These are phyloP conservation scores for Botrytis fragariae DNA, from an alignment of 2,329 filamentous ascomycete genomes.

Conservation along the genomic window DNA sequence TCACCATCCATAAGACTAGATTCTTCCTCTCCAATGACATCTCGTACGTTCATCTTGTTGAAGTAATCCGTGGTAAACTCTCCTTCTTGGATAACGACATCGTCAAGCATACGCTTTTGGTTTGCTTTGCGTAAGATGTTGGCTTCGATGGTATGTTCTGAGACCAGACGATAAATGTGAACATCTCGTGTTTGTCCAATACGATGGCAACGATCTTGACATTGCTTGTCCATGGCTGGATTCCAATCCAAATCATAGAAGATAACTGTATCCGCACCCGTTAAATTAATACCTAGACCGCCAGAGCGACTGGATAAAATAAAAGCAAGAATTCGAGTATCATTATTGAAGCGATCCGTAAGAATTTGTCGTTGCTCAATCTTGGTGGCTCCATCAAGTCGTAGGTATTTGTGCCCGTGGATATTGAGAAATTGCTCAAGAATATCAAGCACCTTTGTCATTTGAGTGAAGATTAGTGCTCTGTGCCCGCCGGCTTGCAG, in stretches of 20 bases:
- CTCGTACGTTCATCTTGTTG: conserved; percentile 69
- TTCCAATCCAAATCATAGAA: conserved; percentile 99
- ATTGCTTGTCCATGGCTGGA: conserved; percentile 99
- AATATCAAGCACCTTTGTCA: conserved; percentile 98
- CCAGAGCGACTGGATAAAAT: conserved; percentile 94
- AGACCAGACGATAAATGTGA: conserved; percentile 93
- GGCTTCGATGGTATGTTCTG: conserved; percentile 93
- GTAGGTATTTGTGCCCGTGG: conserved; percentile 93
- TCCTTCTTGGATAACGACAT: conserved; percentile 97
- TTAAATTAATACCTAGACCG: conserved; percentile 93
- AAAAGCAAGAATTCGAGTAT: conserved; percentile 88
- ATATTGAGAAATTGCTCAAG: conserved; percentile 97
- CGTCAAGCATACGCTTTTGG: conserved; percentile 96
- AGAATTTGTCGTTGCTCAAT: conserved; percentile 93
- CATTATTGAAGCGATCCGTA: conserved; percentile 95
- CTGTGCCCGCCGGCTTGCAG: conserved; percentile 89
- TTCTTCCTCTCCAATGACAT: conserved; percentile 61
- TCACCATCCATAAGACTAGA: conserved; percentile 56
- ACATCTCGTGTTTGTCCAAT: conserved; percentile 98
- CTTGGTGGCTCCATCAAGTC: conserved; percentile 93
- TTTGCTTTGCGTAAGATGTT: conserved; percentile 96
- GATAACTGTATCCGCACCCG: conserved; percentile 94
- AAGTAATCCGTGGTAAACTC: conserved; percentile 98
- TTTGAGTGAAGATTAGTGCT: conserved; percentile 97
- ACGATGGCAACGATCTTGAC: conserved; percentile 93